These are phyloP conservation scores for Chalaropsis thielavioides DNA, from an alignment of 2,329 filamentous ascomycete species.

Conservation along the genomic window DNA sequence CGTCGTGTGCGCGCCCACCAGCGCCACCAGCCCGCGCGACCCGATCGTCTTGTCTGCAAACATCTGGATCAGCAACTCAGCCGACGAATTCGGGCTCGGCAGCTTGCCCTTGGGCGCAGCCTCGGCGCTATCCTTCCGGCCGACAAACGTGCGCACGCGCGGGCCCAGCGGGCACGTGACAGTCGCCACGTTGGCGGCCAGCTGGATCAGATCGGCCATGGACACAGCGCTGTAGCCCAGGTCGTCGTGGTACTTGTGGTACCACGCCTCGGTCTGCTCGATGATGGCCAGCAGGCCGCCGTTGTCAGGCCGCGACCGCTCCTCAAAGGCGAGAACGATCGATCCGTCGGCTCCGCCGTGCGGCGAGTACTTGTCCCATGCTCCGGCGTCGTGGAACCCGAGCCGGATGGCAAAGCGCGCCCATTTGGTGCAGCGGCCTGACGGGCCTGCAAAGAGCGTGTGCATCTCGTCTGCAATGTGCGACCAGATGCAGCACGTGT, in stretches of 20 bases:
- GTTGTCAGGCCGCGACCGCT: slow-evolving; percentile 30
- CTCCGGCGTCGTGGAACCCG: slow-evolving; percentile 35
- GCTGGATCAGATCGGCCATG: slow-evolving; percentile 41
- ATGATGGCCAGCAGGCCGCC: slow-evolving; percentile 34
- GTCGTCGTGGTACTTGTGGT: slow-evolving; percentile 26
- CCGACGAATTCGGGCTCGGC: slow-evolving; percentile 30
- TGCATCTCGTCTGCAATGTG: slow-evolving; percentile 30
- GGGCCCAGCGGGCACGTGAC: slow-evolving; percentile 34
- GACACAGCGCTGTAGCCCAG: slow-evolving; percentile 27
- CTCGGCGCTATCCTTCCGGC: slow-evolving; percentile 32
- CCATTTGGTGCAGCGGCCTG: slow-evolving; percentile 30
- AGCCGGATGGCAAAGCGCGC: slow-evolving; percentile 33
- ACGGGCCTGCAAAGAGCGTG: slow-evolving; percentile 25
- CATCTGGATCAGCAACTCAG: slow-evolving; percentile 34
- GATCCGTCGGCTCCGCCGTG: slow-evolving; percentile 35
- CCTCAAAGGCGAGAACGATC: slow-evolving; percentile 29
- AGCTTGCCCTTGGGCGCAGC: slow-evolving; percentile 30
- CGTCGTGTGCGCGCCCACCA: slow-evolving; percentile 40
- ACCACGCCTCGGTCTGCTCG: slow-evolving; percentile 27
- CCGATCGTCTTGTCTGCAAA: slow-evolving; percentile 41
- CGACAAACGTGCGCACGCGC: slow-evolving; percentile 36
- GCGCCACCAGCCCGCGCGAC: slow-evolving; percentile 35
- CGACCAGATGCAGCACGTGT: slow-evolving; percentile 34
- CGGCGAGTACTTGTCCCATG: slow-evolving; percentile 28
- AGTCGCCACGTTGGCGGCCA: slow-evolving; percentile 36